Evolutionary conservation across 306 rosid genomes (phyloP), one percentile per base, ranked within the genome.

Genomic region (Dalbergia oliveri): DNA sequence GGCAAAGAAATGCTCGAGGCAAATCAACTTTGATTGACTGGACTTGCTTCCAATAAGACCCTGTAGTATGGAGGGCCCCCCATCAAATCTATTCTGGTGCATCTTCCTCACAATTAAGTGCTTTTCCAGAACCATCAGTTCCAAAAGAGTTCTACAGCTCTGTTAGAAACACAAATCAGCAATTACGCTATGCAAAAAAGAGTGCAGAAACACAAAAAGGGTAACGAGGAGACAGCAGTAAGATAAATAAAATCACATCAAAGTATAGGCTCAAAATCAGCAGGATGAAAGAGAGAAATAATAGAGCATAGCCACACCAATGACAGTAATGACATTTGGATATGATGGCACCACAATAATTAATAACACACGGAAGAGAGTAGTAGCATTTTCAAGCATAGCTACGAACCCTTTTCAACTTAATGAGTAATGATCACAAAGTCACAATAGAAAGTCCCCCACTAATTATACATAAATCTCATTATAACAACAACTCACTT

Each of bases 131-230:
- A 87, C 64, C 99, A 95, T 91, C 90, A 90, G 60, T 85, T 93
- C 97, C 87, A 95, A 75, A 69, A 91, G 84, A 68, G 78, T 89
- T 88, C 88, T 89, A 79, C 97, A 93, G 86, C 89, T 95, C 99
- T 93, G 93, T 70, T 15, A 83, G 33, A 79, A 72, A 63, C 35
- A 23, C 39, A 21, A 43, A 79, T 86, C 56, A 87, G 84, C 65
- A 72, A 61, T 68, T 41, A 81, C 60, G 21, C 50, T 4, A 18
- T 57, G 44, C 45, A 50, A 62, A 44, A 34, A 21, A 34, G 16
- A 51, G 16, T 33, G 35, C 65, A 47, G 45, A 71, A 19, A 59
- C 14, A 76, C 63, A 79, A 14, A 50, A 39, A 34, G 18, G 63
- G 39, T n/a, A 54, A 21, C 16, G 0, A 5, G 51, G 4, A 58